Percentiles rank a stretch among this genome's conserved stretches.
Conservation (phyloP, 768 basidiomycete species). For the Hygrophorus russula region DNA sequence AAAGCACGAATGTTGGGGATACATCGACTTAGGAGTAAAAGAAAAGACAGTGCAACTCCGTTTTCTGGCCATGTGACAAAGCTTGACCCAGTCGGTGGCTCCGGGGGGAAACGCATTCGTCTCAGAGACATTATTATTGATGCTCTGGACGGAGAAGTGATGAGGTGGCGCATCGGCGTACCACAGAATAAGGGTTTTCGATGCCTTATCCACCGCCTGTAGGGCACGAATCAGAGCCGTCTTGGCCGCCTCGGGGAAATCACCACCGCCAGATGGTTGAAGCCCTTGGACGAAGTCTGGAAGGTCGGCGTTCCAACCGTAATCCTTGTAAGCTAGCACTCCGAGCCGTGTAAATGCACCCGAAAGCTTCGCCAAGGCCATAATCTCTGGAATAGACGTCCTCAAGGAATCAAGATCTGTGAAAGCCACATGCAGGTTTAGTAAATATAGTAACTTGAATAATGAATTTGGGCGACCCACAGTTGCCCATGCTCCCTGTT, state of each 20-base stretch:
- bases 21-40: constrained; percentile 10
- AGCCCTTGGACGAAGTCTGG: constrained; percentile 10
- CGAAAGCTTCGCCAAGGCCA: constrained; percentile 15
- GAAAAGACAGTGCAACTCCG: constrained; percentile 15
- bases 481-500: constrained; percentile 15
- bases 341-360: constrained; percentile 16
- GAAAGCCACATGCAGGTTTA: neutral
- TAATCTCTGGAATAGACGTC: constrained; percentile 15
- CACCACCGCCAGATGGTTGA: constrained; percentile 13
- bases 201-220: constrained; percentile 12
- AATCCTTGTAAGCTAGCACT: constrained; percentile 16
- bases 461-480: constrained; percentile 7
- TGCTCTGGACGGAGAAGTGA: constrained; percentile 9
- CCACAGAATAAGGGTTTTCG: constrained; percentile 16
- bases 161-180: constrained; percentile 19
- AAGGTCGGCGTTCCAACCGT: constrained; percentile 15
- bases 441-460: neutral
- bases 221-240: constrained; percentile 15
- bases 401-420: constrained; percentile 13
- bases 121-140: constrained; percentile 12
- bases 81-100: constrained; percentile 17
- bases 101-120: constrained; percentile 12
- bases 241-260: constrained; percentile 19
- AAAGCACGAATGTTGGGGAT: constrained; percentile 6
- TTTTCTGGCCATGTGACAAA: constrained; percentile 12